phyloP scores from a whole-genome alignment of 768 basidiomycete genomes.

The Mycena rosella region DNA sequence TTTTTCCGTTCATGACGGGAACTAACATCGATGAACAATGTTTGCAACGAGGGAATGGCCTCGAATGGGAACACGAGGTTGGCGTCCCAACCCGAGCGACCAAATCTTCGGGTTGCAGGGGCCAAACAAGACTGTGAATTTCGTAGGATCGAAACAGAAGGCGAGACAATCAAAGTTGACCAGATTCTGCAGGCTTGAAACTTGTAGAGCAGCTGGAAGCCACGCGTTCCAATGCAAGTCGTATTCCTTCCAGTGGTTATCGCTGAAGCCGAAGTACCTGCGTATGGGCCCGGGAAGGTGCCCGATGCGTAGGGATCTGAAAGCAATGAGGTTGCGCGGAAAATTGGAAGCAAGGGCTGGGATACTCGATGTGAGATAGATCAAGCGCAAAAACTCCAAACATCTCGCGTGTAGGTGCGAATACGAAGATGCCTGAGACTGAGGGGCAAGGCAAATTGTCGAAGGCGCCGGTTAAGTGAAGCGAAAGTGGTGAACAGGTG shows the following conservation, averaged over 20 bases:
- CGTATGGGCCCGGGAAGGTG: not conserved
- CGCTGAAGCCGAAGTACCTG: not conserved
- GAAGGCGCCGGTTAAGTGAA: slow-evolving; percentile 3
- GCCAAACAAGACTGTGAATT: not conserved
- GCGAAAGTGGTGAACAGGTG: not conserved
- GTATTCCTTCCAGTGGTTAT: too few relatives aligned
- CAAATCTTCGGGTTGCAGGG: not conserved
- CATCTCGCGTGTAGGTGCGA: not conserved
- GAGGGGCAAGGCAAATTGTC: not conserved
- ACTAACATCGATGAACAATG: not conserved
- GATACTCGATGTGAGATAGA: not conserved
- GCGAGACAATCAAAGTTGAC: slow-evolving; percentile 3
- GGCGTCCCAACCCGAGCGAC: slow-evolving; percentile 7
- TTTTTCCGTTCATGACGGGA: too few relatives aligned
- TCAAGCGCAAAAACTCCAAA: not conserved
- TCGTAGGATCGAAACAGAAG: not conserved
- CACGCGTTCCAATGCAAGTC: not conserved
- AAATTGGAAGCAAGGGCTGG: not conserved
- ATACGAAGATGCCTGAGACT: not conserved
- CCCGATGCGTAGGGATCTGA: not conserved
- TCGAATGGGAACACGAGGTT: slow-evolving; percentile 1
- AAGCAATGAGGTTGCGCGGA: not conserved
- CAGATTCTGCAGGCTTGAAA: not conserved
- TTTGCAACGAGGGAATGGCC: not conserved
- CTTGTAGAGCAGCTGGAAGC: not conserved